Evolutionary conservation across 306 rosid genomes (phyloP).

Genomic region (Argentina anserina): DNA sequence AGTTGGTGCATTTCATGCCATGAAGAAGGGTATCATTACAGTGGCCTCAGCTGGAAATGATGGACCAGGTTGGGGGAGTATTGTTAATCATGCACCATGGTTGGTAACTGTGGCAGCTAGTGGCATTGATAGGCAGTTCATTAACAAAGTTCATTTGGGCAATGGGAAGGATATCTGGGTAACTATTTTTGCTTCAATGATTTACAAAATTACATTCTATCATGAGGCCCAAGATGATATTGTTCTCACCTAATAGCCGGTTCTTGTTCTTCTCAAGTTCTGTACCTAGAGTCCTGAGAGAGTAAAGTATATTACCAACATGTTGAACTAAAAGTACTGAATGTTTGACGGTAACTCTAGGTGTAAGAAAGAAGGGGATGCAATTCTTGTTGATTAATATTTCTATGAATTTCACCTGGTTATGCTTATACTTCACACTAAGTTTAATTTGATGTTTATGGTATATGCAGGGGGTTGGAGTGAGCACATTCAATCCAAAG

Average conservation of each 20-base stretch:
- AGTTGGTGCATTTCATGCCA: constrained; percentile 75
- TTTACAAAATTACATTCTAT: neutral
- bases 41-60: constrained; percentile 77
- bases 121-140: constrained; percentile 70
- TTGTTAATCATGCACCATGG: constrained; percentile 80
- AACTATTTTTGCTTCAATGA: constrained; percentile 28
- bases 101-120: constrained; percentile 84
- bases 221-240: neutral
- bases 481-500: constrained; percentile 51
- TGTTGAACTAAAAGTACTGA: neutral
- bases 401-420: neutral
- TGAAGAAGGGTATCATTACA: constrained; percentile 76
- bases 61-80: constrained; percentile 54
- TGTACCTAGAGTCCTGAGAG: neutral
- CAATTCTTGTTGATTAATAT: neutral
- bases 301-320: neutral
- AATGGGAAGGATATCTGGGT: constrained; percentile 58
- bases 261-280: neutral
- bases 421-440: neutral
- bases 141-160: constrained; percentile 56
- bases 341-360: neutral
- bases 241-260: neutral
- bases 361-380: neutral
- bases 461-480: constrained; percentile 61
- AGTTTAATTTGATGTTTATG: neutral